Conservation (phyloP, 306 rosid species). For the Vachellia collinsii region DNA sequence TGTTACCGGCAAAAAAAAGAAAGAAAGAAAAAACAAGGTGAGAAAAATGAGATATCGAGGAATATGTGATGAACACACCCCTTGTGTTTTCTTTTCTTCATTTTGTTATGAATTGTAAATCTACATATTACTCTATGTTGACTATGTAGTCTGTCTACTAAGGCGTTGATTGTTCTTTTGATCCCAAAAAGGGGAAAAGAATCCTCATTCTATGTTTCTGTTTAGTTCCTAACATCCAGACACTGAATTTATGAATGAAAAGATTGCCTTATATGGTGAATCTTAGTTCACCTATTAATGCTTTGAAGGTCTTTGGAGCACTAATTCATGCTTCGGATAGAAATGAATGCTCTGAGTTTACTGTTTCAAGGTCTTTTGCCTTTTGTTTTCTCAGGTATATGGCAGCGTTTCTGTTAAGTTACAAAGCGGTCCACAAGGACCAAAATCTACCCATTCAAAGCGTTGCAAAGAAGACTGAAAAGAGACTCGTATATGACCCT, state of each 20-base stretch:
- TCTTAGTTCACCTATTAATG: background rate
- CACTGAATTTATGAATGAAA: background rate
- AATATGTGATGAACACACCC: background rate
- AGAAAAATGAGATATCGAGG: background rate
- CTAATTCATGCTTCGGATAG: background rate
- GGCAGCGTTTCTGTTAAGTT: slow-evolving; percentile 61
- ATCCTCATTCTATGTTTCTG: background rate
- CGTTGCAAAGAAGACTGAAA: slow-evolving; percentile 32
- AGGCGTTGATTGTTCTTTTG: background rate
- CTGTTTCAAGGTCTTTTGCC: background rate
- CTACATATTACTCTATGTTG: background rate
- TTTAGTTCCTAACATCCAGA: background rate
- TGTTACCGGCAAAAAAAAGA: background rate
- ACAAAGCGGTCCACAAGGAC: slow-evolving; percentile 47
- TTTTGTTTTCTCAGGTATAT: slow-evolving; percentile 47
- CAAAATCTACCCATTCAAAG: slow-evolving; percentile 37
- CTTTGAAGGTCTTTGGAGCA: slow-evolving; percentile 10
- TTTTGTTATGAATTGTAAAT: background rate
- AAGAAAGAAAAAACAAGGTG: background rate
- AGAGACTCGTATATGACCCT: slow-evolving; percentile 27
- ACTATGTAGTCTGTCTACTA: background rate
- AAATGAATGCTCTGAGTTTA: slow-evolving; percentile 5
- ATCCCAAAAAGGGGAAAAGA: background rate
- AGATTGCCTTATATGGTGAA: background rate
- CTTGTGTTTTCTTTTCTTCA: background rate